Percentiles rank a stretch among this genome's conserved stretches.
Conservation (phyloP, 2,329 filamentous ascomycete species). For the Fusarium floridanum region DNA sequence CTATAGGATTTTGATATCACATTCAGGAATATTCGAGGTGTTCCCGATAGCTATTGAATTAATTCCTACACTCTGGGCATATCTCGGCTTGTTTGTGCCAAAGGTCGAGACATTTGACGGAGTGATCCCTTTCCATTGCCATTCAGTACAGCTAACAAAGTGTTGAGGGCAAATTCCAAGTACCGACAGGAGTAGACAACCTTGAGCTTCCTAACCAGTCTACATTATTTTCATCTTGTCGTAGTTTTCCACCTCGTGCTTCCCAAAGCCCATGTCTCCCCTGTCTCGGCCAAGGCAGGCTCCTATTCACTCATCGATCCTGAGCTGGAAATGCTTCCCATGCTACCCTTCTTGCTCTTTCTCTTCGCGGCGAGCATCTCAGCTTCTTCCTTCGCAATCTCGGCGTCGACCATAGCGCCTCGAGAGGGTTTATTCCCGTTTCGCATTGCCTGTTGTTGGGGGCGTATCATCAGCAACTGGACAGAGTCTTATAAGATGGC, state of each 20-base stretch:
- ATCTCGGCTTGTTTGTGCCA: too few species aligned
- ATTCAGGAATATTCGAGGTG: not conserved
- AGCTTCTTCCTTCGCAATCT: conserved; percentile 26
- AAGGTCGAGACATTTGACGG: not conserved
- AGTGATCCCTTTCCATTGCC: not conserved
- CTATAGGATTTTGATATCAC: too few species aligned
- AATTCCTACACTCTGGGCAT: not conserved
- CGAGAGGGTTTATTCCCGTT: conserved; percentile 30
- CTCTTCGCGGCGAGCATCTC: conserved; percentile 22
- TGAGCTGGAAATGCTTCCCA: conserved; percentile 6
- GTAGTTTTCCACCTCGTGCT: not conserved
- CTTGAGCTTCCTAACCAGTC: not conserved
- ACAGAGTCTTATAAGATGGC: too few species aligned
- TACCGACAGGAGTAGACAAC: not conserved
- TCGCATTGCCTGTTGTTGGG: conserved; percentile 10
- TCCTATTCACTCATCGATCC: conserved; percentile 8
- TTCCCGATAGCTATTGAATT: not conserved
- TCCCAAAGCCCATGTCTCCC: not conserved
- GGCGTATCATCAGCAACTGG: not conserved
- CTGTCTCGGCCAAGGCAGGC: not conserved
- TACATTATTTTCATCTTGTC: not conserved
- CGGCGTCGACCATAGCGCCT: conserved; percentile 23
- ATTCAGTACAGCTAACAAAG: not conserved
- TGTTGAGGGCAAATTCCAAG: not conserved
- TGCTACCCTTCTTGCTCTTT: conserved; percentile 13